Conservation (phyloP, 2,329 filamentous ascomycete species). For the Didymosphaeria variabile region DNA sequence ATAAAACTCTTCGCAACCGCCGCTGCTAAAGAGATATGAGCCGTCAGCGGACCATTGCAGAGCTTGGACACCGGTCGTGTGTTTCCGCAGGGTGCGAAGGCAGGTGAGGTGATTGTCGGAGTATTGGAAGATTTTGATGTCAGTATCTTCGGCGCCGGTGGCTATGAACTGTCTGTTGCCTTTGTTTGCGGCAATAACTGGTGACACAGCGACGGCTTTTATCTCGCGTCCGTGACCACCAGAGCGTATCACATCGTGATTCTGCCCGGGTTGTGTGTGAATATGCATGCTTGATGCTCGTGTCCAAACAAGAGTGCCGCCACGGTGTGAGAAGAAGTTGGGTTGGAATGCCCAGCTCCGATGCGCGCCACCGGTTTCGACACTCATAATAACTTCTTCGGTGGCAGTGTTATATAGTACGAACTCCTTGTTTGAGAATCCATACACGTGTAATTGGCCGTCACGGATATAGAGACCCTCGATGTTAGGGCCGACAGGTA, state of each 20-base stretch:
- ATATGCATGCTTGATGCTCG: slow-evolving; percentile 68
- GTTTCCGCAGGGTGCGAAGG: slow-evolving; percentile 74
- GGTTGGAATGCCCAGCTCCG: slow-evolving; percentile 73
- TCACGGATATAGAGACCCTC: slow-evolving; percentile 73
- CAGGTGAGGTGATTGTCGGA: slow-evolving; percentile 52
- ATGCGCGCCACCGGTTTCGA: slow-evolving; percentile 87
- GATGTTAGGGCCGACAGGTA: slow-evolving; percentile 78
- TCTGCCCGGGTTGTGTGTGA: slow-evolving; percentile 48
- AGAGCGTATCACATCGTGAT: slow-evolving; percentile 63
- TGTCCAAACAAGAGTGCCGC: slow-evolving; percentile 75
- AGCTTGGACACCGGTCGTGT: slow-evolving; percentile 84
- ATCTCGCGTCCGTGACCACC: slow-evolving; percentile 92
- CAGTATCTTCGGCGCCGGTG: slow-evolving; percentile 75
- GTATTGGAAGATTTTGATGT: slow-evolving; percentile 76
- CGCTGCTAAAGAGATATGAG: slow-evolving; percentile 81
- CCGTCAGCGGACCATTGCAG: slow-evolving; percentile 76
- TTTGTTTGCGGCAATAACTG: neutral
- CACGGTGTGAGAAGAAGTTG: slow-evolving; percentile 28
- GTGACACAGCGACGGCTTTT: slow-evolving; percentile 65
- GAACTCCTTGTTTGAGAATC: slow-evolving; percentile 82
- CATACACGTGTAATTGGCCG: slow-evolving; percentile 72
- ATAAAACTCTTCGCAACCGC: slow-evolving; percentile 87
- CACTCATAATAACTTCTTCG: slow-evolving; percentile 72
- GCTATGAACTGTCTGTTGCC: slow-evolving; percentile 59
- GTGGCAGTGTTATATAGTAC: slow-evolving; percentile 80